Conservation (phyloP, 2,329 filamentous ascomycete genomes). For the Monilinia fructigena region DNA sequence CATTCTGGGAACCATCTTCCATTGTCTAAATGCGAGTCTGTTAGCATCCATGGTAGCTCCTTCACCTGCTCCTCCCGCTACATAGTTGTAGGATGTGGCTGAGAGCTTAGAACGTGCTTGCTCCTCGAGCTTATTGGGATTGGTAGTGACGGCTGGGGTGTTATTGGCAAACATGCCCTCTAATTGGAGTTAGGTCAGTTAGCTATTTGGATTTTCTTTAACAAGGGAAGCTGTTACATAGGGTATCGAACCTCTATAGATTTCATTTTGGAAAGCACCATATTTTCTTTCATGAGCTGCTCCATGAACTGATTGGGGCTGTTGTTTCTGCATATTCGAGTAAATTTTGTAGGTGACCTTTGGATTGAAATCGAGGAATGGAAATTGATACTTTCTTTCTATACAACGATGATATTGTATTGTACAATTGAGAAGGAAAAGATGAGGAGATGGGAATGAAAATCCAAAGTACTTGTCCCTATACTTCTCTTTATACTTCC, state of each 20-base stretch:
- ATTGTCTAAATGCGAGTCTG: conserved; percentile 62
- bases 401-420: neutral
- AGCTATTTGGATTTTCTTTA: neutral
- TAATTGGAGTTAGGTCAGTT: neutral
- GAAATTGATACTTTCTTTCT: neutral
- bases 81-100: conserved; percentile 56
- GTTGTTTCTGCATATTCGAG: conserved; percentile 28
- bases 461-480: neutral
- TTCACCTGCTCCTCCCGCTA: conserved; percentile 61
- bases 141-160: conserved; percentile 55
- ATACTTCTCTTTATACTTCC: neutral
- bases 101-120: conserved; percentile 52
- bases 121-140: conserved; percentile 55
- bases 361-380: neutral
- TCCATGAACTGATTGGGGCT: conserved; percentile 27
- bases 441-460: neutral
- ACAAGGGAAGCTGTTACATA: neutral
- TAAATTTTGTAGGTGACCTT: conserved; percentile 22
- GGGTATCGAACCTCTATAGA: conserved; percentile 29
- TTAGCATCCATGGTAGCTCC: conserved; percentile 62
- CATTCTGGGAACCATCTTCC: conserved; percentile 61
- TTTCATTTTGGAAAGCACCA: conserved; percentile 33
- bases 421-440: neutral
- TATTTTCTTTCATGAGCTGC: conserved; percentile 28
- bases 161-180: conserved; percentile 51